Base-by-base conservation (phyloP, 768 basidiomycete genomes). In the Russula sp. region DNA sequence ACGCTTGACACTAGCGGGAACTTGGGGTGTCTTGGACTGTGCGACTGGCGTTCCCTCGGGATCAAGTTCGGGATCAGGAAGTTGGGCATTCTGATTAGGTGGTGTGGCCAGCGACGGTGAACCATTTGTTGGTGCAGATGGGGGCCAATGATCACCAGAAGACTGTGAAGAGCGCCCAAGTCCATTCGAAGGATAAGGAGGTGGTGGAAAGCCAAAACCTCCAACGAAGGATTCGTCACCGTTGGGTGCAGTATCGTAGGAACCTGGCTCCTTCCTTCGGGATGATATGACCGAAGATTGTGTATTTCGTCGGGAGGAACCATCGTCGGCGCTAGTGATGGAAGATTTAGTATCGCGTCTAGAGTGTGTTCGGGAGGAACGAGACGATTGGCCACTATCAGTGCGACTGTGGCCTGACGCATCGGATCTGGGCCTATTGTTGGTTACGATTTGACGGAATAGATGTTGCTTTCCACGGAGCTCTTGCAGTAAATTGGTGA, bases 401-500 rank as follows among this genome's bases (percentile, higher is more conserved):
- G 78, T 76, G 64, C 84, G 80, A 13, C 84, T 82, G 55, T 82
- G 81, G 13, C 77, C 71, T 7, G 67, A 69, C 0, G 67, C 65
- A 1, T 79, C 79, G 9, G 87, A 74, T 63, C 78, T 78, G 57
- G 81, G 79, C 61, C 79, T 78, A 61, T 82, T 79, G 63, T 89
- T 86, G 34, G 85, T 83, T 32, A 87, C 80, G 62, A 88, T 82
- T 67, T 84, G 83, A 27, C 93, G 85, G 74, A 96, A 97, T 66
- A 86, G 79, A 44, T 89, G 86, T 75, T 99, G 96, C 74, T 98
- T 98, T 54, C 77, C 82, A 55, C 95, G 89, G n/a, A 99, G 79
- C 14, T 95, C 96, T 70, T 94, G 89, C 35, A 99, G 75, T n/a
- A 99, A 79, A 71, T 83, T 86, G 40, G 94, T 95, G 71, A 98